phyloP scores from a whole-genome alignment of 805 yeast species.

The Candida koratica region DNA sequence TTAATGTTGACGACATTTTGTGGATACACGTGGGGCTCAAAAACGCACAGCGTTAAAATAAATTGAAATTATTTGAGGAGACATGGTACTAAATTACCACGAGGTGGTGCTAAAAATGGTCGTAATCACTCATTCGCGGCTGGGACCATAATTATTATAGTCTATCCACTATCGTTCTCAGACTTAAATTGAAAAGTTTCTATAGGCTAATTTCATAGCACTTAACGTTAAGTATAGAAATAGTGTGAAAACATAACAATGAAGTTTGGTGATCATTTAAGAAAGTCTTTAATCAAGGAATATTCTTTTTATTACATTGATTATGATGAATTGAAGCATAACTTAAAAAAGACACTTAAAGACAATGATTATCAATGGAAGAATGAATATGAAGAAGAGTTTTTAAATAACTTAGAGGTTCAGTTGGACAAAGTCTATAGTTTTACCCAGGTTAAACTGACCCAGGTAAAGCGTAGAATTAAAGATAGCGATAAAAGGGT shows the following conservation, averaged over 20 bases:
- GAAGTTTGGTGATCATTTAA: conserved; percentile 95
- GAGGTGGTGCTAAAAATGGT: neutral
- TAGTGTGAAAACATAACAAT: too few relatives aligned
- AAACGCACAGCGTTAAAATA: neutral
- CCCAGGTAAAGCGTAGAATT: conserved; percentile 81
- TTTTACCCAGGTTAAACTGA: conserved; percentile 82
- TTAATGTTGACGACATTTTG: too few relatives aligned
- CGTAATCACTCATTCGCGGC: too few relatives aligned
- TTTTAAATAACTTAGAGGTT: conserved; percentile 66
- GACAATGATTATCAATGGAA: conserved; percentile 63
- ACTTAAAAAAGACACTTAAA: conserved; percentile 64
- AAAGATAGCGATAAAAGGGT: conserved; percentile 77
- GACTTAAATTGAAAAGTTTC: conserved; percentile 5
- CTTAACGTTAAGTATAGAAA: too few relatives aligned
- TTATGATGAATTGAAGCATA: conserved; percentile 86
- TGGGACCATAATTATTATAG: too few relatives aligned
- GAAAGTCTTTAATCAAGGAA: conserved; percentile 84
- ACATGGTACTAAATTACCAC: conserved; percentile 1
- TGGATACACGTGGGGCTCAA: neutral
- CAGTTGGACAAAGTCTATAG: conserved; percentile 92
- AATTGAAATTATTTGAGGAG: neutral
- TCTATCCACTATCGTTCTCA: conserved; percentile 1
- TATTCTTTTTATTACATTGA: conserved; percentile 87
- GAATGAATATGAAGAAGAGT: conserved; percentile 74
- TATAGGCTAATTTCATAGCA: too few relatives aligned